Evolutionary conservation across 2,329 filamentous ascomycete species (phyloP), one percentile per base, ranked within the genome.

Genomic region (Capronia coronata): DNA sequence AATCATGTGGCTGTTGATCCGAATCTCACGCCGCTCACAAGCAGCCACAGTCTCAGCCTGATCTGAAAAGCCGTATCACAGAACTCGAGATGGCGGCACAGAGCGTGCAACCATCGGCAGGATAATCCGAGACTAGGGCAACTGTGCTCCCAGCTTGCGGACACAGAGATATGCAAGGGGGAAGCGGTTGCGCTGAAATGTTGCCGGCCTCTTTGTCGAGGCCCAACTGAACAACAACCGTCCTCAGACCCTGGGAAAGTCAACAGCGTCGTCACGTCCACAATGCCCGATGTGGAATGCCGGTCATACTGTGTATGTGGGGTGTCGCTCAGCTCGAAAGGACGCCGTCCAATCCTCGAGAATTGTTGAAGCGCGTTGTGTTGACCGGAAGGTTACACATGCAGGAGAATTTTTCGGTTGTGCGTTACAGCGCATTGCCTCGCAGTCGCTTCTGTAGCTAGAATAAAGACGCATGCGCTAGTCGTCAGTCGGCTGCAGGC

Each of bases 101-200:
- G 19, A 29, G 38, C 19, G 38, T 25, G 42, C 37, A 21, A 10
- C 11, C n/a, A 30, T 39, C 30, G 38, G 46, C 34, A 30, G 42
- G 29, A 53, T 41, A 46, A 37, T 41, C 50, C 50, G 50, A 52
- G 41, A 52, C 48, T 49, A 46, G 48, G 18, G 34, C 13, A 22
- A 16, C 30, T 43, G 41, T 25, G 41, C 27, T 49, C 25, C 34
- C 42, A 30, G 34, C 46, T 34, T 34, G 9, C 5, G 23, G 16
- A 21, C 25, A 11, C 22, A n/a, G 8, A 38, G 18, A 45, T 43
- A 47, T 40, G 22, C 29, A 19, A 40, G 43, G 19, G 19, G 4
- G 9, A 37, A 13, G 18, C 5, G 18, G 13, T 19, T 37, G 14
- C 34, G 14, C 18, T 19, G 14, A 16, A 19, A 37, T 37, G 34